A percentile compares a stretch with the other conserved stretches of the same genome.
Evolutionary conservation across 208 protist species (phyloP).

Genomic region (Trypanosomatidae sp.): DNA sequence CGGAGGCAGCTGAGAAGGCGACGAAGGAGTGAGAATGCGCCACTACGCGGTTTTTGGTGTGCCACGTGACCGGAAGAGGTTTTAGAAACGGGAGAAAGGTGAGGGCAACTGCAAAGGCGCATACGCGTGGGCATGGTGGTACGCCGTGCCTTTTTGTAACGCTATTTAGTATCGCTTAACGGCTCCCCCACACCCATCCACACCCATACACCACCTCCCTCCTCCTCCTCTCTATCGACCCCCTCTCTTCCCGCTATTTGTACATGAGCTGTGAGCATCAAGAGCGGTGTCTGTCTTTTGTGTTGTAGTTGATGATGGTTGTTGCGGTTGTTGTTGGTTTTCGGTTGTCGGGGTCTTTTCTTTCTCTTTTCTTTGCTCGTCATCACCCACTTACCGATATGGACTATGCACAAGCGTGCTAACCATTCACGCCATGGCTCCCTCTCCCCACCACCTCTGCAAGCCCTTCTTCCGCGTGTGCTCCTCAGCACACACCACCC

Average conservation of each 20-base stretch:
- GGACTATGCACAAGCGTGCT: neutral
- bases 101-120: neutral
- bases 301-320: neutral
- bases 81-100: neutral
- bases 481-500: neutral
- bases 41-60: neutral
- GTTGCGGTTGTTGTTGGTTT: neutral
- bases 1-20: neutral
- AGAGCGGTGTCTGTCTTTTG: neutral
- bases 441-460: neutral
- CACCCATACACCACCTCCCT: neutral
- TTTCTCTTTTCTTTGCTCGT: neutral
- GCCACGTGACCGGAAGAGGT: neutral
- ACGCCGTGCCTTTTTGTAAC: neutral
- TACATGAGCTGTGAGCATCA: neutral
- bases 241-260: neutral
- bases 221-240: neutral
- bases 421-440: neutral
- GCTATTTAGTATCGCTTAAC: neutral
- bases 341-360: neutral
- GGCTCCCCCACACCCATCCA: no score
- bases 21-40: neutral
- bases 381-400: neutral
- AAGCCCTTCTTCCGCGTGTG: neutral
- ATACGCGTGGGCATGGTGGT: neutral